Conservation (phyloP, 306 rosid species). For the Astragalus glycyphyllos region DNA sequence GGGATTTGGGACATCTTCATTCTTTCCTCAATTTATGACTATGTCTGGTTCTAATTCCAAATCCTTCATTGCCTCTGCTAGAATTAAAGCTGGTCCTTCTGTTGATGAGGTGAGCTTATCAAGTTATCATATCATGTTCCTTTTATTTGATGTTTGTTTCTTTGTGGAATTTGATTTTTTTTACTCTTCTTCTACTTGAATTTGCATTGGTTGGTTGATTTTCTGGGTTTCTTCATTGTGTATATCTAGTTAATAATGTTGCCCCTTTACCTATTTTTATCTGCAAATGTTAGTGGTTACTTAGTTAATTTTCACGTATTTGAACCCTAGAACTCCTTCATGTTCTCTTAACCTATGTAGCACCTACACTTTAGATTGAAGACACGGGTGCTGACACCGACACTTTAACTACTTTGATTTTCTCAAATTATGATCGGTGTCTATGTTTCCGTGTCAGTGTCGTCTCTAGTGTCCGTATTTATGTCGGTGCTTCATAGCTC, state of each 20-base stretch:
- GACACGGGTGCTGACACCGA: too few relatives aligned
- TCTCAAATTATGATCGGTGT: too few relatives aligned
- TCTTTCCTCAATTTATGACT: slow-evolving; percentile 52
- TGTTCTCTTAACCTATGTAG: too few relatives aligned
- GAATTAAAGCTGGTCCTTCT: slow-evolving; percentile 48
- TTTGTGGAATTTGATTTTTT: neutral
- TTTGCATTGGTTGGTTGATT: neutral
- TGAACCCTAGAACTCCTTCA: too few relatives aligned
- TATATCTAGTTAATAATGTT: neutral
- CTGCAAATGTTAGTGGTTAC: too few relatives aligned
- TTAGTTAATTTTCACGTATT: too few relatives aligned
- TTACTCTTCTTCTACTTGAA: neutral
- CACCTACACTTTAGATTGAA: too few relatives aligned
- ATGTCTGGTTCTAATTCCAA: slow-evolving; percentile 55
- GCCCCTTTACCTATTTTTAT: neutral
- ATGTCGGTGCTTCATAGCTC: too few relatives aligned
- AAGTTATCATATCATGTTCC: too few relatives aligned
- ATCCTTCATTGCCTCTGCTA: slow-evolving; percentile 71
- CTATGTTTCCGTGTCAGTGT: too few relatives aligned
- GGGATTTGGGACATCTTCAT: slow-evolving; percentile 61
- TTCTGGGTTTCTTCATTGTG: neutral
- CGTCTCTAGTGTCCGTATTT: too few relatives aligned
- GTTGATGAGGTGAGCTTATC: slow-evolving; percentile 56
- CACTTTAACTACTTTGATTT: too few relatives aligned
- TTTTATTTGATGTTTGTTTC: neutral